These are phyloP conservation scores for Beauveria pseudobassiana DNA, from an alignment of 2,329 filamentous ascomycete species.

Conservation along the genomic window DNA sequence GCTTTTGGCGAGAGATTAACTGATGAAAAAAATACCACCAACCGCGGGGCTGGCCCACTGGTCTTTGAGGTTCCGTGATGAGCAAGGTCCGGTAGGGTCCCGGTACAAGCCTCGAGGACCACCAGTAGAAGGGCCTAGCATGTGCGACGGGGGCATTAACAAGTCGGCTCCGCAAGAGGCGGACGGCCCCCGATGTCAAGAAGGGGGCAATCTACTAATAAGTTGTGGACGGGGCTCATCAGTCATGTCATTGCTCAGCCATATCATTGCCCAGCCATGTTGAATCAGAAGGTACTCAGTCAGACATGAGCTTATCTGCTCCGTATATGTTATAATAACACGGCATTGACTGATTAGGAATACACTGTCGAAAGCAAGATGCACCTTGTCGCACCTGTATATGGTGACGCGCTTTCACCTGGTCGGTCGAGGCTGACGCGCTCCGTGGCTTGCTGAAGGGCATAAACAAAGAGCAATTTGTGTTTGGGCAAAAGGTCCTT, in stretches of 20 bases:
- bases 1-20: neutral
- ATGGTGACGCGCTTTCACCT: neutral
- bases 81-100: neutral
- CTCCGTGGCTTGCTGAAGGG: constrained; percentile 5
- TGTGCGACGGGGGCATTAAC: constrained; percentile 9
- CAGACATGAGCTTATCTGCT: neutral
- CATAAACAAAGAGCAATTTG: neutral
- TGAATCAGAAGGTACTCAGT: neutral
- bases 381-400: neutral
- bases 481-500: neutral
- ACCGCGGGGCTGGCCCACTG: neutral
- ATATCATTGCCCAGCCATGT: neutral
- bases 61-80: constrained; percentile 2
- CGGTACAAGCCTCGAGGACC: neutral
- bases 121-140: neutral
- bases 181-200: neutral
- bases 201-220: neutral
- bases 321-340: neutral
- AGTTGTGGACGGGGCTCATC: neutral
- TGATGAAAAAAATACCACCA: neutral
- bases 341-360: neutral
- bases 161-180: neutral
- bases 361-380: neutral
- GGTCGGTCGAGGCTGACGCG: neutral
- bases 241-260: constrained; percentile 1